These are phyloP conservation scores for Pseudevernia furfuracea DNA, from an alignment of 495 filamentous ascomycete genomes.

Conservation along the genomic window DNA sequence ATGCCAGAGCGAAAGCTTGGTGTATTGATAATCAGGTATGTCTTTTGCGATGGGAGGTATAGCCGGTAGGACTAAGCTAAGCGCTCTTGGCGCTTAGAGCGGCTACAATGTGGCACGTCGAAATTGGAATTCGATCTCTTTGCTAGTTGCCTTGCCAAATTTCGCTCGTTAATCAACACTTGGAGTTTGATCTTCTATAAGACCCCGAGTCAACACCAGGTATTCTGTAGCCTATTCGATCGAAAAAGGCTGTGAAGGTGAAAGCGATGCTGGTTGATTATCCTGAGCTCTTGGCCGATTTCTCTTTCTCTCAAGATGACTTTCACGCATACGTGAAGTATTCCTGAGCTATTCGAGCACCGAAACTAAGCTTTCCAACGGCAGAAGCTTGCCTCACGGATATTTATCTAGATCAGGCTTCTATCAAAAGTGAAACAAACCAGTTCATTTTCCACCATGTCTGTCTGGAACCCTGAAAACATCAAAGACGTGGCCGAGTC, in stretches of 20 bases:
- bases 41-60: too few species aligned
- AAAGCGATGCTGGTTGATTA: background rate
- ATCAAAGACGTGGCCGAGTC: constrained; percentile 93
- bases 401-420: background rate
- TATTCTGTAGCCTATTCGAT: background rate
- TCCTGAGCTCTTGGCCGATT: background rate
- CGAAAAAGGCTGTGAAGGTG: background rate
- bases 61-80: too few species aligned
- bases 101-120: background rate
- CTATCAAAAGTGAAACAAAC: background rate
- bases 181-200: background rate
- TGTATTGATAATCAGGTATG: too few species aligned
- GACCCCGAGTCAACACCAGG: background rate
- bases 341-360: background rate
- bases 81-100: background rate
- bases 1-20: background rate
- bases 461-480: constrained; percentile 92
- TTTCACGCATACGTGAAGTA: background rate
- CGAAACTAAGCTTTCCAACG: background rate
- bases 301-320: background rate
- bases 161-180: background rate
- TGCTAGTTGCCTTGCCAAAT: background rate
- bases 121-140: too few species aligned
- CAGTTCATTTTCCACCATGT: constrained; percentile 30
- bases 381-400: background rate